These are phyloP conservation scores for Acmispon strigosus DNA, from an alignment of 306 rosid genomes.

Conservation along the genomic window DNA sequence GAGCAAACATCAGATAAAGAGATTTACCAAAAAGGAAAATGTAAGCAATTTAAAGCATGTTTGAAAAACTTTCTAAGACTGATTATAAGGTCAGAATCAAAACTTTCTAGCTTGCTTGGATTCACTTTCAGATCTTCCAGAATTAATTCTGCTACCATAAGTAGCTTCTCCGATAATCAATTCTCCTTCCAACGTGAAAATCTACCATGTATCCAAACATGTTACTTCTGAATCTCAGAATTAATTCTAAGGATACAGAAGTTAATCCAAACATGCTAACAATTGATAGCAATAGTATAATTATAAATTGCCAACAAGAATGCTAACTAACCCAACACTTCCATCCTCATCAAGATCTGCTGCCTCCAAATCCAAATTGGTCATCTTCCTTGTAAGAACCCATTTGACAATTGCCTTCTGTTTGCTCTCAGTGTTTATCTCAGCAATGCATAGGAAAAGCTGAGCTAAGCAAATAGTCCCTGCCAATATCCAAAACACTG, in stretches of 20 bases:
- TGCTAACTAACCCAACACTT: constrained; percentile 37
- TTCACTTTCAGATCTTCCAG: too few species aligned
- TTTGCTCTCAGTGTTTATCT: constrained; percentile 42
- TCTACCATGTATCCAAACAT: too few species aligned
- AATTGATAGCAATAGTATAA: not conserved
- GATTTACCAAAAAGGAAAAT: not conserved
- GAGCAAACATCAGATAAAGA: not conserved
- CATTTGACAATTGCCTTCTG: constrained; percentile 35
- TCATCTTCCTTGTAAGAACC: constrained; percentile 41
- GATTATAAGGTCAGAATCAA: too few species aligned
- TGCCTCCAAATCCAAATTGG: constrained; percentile 47
- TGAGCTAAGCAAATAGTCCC: constrained; percentile 58
- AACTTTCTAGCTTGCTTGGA: too few species aligned
- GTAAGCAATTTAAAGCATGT: not conserved
- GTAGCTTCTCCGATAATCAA: too few species aligned
- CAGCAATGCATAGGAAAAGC: constrained; percentile 55
- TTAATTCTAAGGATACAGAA: too few species aligned
- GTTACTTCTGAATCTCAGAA: too few species aligned
- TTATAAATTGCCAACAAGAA: not conserved
- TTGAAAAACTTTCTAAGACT: too few species aligned
- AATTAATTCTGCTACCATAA: too few species aligned
- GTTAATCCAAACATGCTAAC: too few species aligned
- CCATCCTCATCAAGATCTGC: constrained; percentile 59
- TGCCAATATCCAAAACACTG: constrained; percentile 56
- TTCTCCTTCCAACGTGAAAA: too few species aligned